Percentiles rank a stretch among this genome's conserved stretches.
phyloP scores from a whole-genome alignment of 371 early-diverging fungal species.

The Mortierella sp. region DNA sequence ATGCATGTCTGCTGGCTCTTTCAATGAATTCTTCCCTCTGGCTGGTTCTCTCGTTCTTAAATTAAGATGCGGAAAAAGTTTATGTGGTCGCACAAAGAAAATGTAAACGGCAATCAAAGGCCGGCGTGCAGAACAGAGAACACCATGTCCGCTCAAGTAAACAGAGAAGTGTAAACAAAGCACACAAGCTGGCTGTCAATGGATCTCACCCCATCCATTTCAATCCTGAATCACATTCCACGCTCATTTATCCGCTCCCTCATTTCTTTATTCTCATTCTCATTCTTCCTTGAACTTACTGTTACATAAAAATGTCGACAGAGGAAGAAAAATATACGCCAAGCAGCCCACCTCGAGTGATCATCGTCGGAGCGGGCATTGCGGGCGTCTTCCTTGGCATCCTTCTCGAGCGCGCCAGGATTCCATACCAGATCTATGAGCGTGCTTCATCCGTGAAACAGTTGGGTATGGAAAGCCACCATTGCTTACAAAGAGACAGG shows the following conservation, averaged over 20 bases:
- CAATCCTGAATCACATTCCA: not conserved
- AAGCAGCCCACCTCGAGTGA: conserved; percentile 14
- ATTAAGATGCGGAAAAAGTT: not conserved
- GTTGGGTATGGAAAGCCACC: conserved; percentile 9
- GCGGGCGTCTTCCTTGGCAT: conserved; percentile 26
- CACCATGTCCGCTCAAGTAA: not conserved
- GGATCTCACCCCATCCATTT: not conserved
- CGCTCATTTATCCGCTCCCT: too few species aligned
- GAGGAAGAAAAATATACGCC: conserved; percentile 4
- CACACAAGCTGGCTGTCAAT: not conserved
- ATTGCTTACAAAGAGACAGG: too few species aligned
- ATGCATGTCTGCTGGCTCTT: too few species aligned
- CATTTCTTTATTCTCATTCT: not conserved
- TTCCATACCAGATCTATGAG: conserved; percentile 29
- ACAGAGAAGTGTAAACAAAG: not conserved
- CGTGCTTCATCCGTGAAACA: conserved; percentile 29
- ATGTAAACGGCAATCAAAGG: too few species aligned
- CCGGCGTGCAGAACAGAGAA: too few species aligned
- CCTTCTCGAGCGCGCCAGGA: conserved; percentile 25
- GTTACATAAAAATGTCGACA: not conserved
- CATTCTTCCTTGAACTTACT: not conserved
- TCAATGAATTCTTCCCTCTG: too few species aligned
- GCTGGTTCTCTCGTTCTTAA: too few species aligned
- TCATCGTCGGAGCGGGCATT: conserved; percentile 33
- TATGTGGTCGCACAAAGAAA: not conserved